phyloP scores from a whole-genome alignment of 2,329 filamentous ascomycete genomes.

The Hypoxylon sp. region DNA sequence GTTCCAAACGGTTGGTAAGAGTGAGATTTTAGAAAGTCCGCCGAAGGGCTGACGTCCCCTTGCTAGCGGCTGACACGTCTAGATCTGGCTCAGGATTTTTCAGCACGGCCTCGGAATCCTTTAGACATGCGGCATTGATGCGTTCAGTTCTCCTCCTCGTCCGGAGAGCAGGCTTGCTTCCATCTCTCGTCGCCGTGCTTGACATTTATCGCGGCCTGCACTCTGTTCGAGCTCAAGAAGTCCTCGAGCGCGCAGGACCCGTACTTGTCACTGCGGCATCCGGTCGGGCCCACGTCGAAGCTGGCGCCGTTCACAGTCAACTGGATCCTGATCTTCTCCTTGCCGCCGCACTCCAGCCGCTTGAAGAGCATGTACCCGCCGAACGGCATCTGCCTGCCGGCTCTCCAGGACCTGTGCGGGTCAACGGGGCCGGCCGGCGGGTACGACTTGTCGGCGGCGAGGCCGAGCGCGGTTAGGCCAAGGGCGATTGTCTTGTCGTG shows the following conservation, averaged over 20 bases:
- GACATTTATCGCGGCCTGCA: conserved; percentile 30
- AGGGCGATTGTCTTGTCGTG: conserved; percentile 40
- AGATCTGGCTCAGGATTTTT: not conserved
- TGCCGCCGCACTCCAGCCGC: conserved; percentile 28
- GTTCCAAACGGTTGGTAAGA: not conserved
- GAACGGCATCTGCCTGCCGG: conserved; percentile 35
- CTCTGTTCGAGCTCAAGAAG: conserved; percentile 27
- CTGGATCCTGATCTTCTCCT: conserved; percentile 29
- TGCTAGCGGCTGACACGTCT: not conserved
- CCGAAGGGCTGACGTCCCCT: no score
- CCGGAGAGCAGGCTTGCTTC: conserved; percentile 24
- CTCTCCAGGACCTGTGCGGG: conserved; percentile 31
- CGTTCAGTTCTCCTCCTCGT: not conserved
- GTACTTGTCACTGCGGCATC: conserved; percentile 34
- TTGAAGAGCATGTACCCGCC: conserved; percentile 37
- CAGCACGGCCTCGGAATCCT: not conserved
- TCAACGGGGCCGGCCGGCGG: conserved; percentile 31
- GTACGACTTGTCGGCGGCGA: conserved; percentile 30
- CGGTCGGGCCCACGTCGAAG: conserved; percentile 33
- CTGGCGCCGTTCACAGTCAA: conserved; percentile 37
- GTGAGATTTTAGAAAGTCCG: not conserved
- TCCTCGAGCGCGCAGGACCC: conserved; percentile 33
- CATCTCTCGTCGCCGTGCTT: conserved; percentile 34
- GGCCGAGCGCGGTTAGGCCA: conserved; percentile 32
- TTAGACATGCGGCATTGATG: not conserved